phyloP scores from a whole-genome alignment of 768 basidiomycete genomes.

The Coprinellus micaceus region DNA sequence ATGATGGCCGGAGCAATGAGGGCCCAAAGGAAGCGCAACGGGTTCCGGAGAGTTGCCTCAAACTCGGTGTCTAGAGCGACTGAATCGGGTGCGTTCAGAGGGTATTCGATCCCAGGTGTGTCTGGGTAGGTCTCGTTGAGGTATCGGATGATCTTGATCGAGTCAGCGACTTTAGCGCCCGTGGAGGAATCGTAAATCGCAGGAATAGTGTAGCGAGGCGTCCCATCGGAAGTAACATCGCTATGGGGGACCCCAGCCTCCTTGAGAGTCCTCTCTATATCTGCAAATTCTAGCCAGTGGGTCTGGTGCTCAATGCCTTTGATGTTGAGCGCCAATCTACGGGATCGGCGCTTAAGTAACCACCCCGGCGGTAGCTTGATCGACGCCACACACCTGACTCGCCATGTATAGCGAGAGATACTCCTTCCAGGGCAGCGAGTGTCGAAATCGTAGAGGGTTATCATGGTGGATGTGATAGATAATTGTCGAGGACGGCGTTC shows the following conservation, averaged over 20 bases:
- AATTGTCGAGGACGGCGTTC: neutral
- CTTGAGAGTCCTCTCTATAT: slow-evolving; percentile 7
- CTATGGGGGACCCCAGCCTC: slow-evolving; percentile 1
- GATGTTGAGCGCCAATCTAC: slow-evolving; percentile 19
- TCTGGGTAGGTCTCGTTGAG: slow-evolving; percentile 11
- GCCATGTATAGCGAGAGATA: slow-evolving; percentile 36
- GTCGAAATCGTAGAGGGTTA: slow-evolving; percentile 39
- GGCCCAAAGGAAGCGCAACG: neutral
- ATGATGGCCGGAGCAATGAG: neutral
- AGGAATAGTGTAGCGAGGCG: slow-evolving; percentile 7
- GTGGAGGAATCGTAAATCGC: slow-evolving; percentile 9
- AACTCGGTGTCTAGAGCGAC: slow-evolving; percentile 7
- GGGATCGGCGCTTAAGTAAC: neutral
- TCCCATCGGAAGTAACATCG: slow-evolving; percentile 6
- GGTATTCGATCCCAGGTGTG: slow-evolving; percentile 1
- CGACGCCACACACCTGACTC: slow-evolving; percentile 24
- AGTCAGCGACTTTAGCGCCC: slow-evolving; percentile 6
- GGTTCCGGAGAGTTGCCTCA: neutral
- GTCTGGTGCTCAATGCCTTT: slow-evolving; percentile 4
- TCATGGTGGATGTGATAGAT: slow-evolving; percentile 6
- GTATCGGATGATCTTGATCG: slow-evolving; percentile 8
- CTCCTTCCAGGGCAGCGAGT: slow-evolving; percentile 22
- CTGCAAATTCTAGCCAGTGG: slow-evolving; percentile 3
- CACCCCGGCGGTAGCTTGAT: neutral
- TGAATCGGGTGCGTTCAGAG: neutral